A percentile compares a stretch with the other conserved stretches of the same genome.
Conservation (phyloP, 176 grass and related monocot species). For the Avena atlantica region DNA sequence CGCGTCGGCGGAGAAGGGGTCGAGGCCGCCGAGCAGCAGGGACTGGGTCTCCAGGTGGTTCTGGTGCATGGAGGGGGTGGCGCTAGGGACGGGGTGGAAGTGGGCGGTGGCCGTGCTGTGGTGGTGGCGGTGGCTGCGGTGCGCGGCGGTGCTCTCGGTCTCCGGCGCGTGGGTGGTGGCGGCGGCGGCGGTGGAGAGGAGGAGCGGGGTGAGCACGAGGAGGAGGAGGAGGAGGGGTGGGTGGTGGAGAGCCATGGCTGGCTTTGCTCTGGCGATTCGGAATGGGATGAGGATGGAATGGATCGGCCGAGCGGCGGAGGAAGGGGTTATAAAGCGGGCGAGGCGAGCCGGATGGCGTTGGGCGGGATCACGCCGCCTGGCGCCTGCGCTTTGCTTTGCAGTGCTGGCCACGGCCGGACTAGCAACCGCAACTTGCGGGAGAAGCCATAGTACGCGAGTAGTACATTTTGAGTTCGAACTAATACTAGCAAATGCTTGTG, state of each 20-base stretch:
- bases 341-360: neutral
- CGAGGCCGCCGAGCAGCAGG: conserved; percentile 19
- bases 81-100: conserved; percentile 19
- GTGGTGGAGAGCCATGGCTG: conserved; percentile 32
- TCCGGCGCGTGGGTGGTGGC: conserved; percentile 17
- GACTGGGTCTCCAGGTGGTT: conserved; percentile 42
- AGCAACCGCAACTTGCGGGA: neutral
- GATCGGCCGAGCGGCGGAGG: neutral
- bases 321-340: neutral
- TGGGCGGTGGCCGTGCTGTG: conserved; percentile 23
- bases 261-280: neutral
- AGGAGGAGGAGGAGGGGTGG: neutral
- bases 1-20: conserved; percentile 17
- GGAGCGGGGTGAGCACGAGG: conserved; percentile 21
- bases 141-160: neutral
- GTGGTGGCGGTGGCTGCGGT: conserved; percentile 24
- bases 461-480: neutral
- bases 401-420: neutral
- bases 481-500: too few relatives aligned
- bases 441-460: neutral
- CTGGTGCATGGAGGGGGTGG: conserved; percentile 50
- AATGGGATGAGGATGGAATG: neutral
- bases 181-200: conserved; percentile 15
- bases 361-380: too few relatives aligned
- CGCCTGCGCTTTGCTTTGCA: neutral